Evolutionary conservation across 352 stramenopile species (phyloP), one percentile per base, ranked within the genome.

Genomic region (Elongisporangium prolatum): DNA sequence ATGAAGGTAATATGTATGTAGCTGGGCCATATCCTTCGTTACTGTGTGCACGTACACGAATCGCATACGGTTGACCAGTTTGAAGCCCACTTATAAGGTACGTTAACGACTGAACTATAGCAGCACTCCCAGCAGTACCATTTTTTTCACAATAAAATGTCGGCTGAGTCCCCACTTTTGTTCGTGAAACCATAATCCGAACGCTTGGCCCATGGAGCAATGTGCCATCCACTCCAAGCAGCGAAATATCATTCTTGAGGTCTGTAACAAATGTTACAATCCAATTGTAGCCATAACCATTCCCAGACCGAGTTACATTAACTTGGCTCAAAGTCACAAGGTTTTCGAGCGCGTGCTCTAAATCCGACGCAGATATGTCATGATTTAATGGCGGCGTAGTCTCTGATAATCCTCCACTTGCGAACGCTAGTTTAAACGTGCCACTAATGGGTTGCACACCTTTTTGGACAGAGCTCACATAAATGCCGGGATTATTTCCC

Each of bases 221-320:
- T 0, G 89, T 96, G 50, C 91, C 92, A 60, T 98, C 91, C 0
- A 97, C 80, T n/a, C 67, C 84, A 13, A 98, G 72, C 5, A 97
- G 59, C 11, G 75, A 80, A 9, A 97, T 67, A 13, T 96, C 77
- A 50, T 72, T 75, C 24, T 80, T 89, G 20, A 96, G 66, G 14
- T 97, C 88, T 13, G 73, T 89, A 11, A 97, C 18, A 69, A 99
- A 99, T 10, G 86, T 98, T 22, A 99, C 78, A 40, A 97, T 65
- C 88, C 96, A 99, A 60, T 98, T 98, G 74, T 90, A 97, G 0
- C 96, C 96, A 68, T 97, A 98, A 37, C 96, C 97, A 60, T 99
- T 99, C 2, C 38, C 4, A 13, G 79, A 88, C 3, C 90, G 72
- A 2, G 70, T 84, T 3, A 99, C 94, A 28, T 86, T 74, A 3